Conservation (phyloP, 352 stramenopile species). For the Phytophthora citricola region DNA sequence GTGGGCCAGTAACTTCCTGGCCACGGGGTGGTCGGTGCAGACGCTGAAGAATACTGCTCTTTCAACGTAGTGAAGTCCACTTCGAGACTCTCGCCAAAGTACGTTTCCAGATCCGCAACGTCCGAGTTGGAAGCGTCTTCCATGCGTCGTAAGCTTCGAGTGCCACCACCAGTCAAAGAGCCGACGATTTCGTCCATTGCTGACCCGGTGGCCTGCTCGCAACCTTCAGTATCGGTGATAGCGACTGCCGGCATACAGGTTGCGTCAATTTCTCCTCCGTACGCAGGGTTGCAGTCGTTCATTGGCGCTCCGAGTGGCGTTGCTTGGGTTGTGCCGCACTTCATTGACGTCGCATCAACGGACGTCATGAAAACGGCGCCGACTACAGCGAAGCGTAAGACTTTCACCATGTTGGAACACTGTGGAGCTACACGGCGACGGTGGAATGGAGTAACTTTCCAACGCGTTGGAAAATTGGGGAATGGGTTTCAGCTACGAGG, state of each 20-base stretch:
- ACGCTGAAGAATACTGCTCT: constrained; percentile 29
- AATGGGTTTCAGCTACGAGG: constrained; percentile 25
- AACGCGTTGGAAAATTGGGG: constrained; percentile 40
- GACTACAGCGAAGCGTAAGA: constrained; percentile 14
- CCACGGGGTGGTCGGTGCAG: constrained; percentile 40
- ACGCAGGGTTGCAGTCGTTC: constrained; percentile 28
- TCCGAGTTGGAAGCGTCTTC: constrained; percentile 39
- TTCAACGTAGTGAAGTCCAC: constrained; percentile 35
- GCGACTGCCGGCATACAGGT: too few species aligned
- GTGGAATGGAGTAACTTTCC: constrained; percentile 32
- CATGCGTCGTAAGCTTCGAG: constrained; percentile 18
- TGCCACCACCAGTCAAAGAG: background rate
- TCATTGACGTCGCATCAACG: constrained; percentile 10
- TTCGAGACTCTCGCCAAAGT: constrained; percentile 43
- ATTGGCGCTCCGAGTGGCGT: constrained; percentile 20
- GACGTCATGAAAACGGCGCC: background rate
- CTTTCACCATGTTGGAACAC: constrained; percentile 27
- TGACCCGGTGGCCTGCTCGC: too few species aligned
- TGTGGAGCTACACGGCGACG: background rate
- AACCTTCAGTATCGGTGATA: too few species aligned
- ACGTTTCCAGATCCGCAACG: constrained; percentile 39
- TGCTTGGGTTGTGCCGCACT: background rate
- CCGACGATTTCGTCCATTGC: constrained; percentile 3
- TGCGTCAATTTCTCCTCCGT: constrained; percentile 8
- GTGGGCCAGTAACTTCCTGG: constrained; percentile 67